Evolutionary conservation across 306 rosid genomes (phyloP), one percentile per base, ranked within the genome.

Genomic region (Prunus salicina): DNA sequence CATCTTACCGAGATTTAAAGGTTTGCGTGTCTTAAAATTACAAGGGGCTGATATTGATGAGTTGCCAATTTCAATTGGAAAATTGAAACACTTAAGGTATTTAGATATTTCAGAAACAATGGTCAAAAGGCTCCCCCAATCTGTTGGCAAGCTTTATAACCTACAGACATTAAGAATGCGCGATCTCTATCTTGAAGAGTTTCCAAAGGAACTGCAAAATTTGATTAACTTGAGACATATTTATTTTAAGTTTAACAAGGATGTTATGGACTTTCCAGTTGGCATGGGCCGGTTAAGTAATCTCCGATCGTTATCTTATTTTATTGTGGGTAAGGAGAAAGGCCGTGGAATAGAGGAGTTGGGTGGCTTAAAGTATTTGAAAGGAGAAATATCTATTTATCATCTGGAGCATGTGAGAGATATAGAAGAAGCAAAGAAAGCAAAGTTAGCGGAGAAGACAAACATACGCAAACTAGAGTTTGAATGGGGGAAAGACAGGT

Each of bases 401-500:
- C 5, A 30, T 4, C n/a, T 70, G 4, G 74, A 51, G 12, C 25
- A 0, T 4, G 62, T 52, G 19, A 30, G 19, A 52, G 16, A 70
- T 19, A 60, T 6, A 70, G 63, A 19, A 52, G 27, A 18, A 65
- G 71, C 62, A 1, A 51, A 30, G 28, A 52, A 70, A 12, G 74
- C 63, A 16, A 52, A 50, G 2, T 30, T 70, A 20, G 45, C 8
- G 9, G 74, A 3, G 47, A 70, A 70, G 61, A 28, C 18, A 30
- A 16, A 52, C 6, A 2, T 51, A 0, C 19, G 3, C 5, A 0
- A 0, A 1, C 32, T 52, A 30, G 0, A 2, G 5, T 2, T 64
- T 32, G 0, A 0, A 2, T 64, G 69, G 49, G 22, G 0, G 12
- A 0, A 0, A 0, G 6, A 8, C 8, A 14, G 67, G 46, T 16